Evolutionary conservation across 148 eudicot species (phyloP), one percentile per base, ranked within the genome.

Genomic region (Dianthus caryophyllus): DNA sequence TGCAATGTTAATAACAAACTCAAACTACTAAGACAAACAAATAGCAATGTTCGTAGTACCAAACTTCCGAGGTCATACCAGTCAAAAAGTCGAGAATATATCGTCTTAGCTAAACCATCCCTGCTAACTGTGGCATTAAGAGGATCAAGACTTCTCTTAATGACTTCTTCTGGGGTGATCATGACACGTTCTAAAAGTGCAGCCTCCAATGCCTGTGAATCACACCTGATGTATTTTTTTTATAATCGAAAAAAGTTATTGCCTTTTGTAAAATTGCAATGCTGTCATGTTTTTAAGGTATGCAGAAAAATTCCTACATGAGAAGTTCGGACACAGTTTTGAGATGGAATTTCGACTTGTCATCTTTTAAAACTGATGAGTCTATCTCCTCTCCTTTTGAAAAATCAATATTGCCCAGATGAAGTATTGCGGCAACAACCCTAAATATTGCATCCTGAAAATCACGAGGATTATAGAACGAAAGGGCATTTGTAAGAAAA

Each of bases 151-250:
- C 88, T 82, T 77, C 93, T 74, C 70, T 86, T 95, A 56, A 95
- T 95, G 68, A 95, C 85, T 87, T 95, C 99, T 80, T 95, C 99
- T 67, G 99, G 99, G 68, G 99, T 95, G 72, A 95, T 80, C 99
- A 95, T 95, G 71, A 95, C 86, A 76, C 99, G 96, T 84, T 95
- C 85, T 75, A 91, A 78, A 56, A 95, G 69, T 56, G 99, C 99
- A 82, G 88, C 99, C 85, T 95, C 87, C 86, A 95, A 67, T 65
- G 84, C 93, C 75, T 72, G 74, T 71, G 82, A 82, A 75, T 90
- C 89, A 78, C 99, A 95, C 97, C 99, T 95, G 72, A 70, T 36
- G 62, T 50, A 49, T 14, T 46, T 65, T 25, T 49, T 4, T 4
- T 14, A 46, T 65, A 25, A 43, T 4, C 1, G 10, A 9, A 59